Evolutionary conservation across 2,329 filamentous ascomycete species (phyloP), one percentile per base, ranked within the genome.

Genomic region (Biscogniauxia mediterranea): DNA sequence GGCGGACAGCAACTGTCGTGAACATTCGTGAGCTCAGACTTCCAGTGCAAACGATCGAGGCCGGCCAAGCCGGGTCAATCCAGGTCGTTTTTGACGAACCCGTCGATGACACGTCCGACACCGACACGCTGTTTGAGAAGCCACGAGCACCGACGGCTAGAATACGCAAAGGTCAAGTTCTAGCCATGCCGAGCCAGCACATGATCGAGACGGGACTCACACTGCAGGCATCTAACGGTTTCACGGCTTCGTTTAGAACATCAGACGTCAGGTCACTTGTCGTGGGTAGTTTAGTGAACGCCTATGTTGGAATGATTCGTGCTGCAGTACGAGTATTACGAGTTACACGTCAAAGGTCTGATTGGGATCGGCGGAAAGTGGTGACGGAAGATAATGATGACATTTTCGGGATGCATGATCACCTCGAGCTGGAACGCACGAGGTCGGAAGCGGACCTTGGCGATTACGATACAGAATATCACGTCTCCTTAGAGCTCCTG

Each of bases 1-100:
- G 94, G 94, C 87, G 91, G 64, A 82, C 83, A 23, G 92, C 94
- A 5, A 88, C 85, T 52, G 87, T 98, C 57, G 88, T 91, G 52
- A 98, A 93, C 68, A 88, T 97, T 52, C 89, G 94, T 21, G 96
- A 97, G 68, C 80, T 99, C 8, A 87, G 94, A 5, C 80, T 97
- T 2, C 92, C 94, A 0, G 93, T 97, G 0, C 86, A 87, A 54
- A 86, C 83, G 0, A 82, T 98, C 7, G 83, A 88, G 56, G 83
- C 88, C 17, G 92, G 92, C 9, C 94, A 99, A 76, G 93, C 94
- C 5, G 95, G 94, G 0, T 97, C 93, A 0, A 84, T 99, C 58
- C 94, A 93, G 0, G 80, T 98, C 56, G 83, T 89, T 2, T 82
- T 89, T n/a, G 79, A 83, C 32, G 71, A 76, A 4, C 58, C 55